phyloP scores from a whole-genome alignment of 2,329 filamentous ascomycete genomes.

The Paracamarosporium sp. region DNA sequence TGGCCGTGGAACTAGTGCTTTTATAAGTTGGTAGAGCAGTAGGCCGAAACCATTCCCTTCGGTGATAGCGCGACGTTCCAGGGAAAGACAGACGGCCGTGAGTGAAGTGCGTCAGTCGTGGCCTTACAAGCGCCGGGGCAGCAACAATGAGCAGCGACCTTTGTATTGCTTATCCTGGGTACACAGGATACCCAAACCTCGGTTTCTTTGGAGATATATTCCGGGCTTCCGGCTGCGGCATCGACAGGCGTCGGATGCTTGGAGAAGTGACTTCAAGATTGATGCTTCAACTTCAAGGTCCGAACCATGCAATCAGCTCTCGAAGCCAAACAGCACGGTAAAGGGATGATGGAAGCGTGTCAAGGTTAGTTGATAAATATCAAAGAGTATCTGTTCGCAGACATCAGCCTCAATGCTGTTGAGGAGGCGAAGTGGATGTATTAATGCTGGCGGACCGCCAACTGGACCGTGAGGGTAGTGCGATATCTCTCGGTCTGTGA shows the following conservation, averaged over 20 bases:
- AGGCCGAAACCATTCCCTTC: slow-evolving; percentile 7
- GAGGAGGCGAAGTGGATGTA: slow-evolving; percentile 27
- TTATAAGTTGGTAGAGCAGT: slow-evolving; percentile 9
- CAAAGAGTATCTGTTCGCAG: slow-evolving; percentile 19
- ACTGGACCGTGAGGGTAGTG: slow-evolving; percentile 32
- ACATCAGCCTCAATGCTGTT: slow-evolving; percentile 27
- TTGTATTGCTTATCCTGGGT: slow-evolving; percentile 5
- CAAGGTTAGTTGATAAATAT: slow-evolving; percentile 24
- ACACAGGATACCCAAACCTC: neutral
- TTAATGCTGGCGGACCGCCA: slow-evolving; percentile 31
- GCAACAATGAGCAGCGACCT: slow-evolving; percentile 5
- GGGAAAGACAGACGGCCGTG: slow-evolving; percentile 2
- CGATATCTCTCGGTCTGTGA: slow-evolving; percentile 20
- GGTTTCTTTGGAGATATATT: neutral
- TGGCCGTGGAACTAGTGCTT: slow-evolving; percentile 6
- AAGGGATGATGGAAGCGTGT: slow-evolving; percentile 23
- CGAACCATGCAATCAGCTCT: slow-evolving; percentile 23
- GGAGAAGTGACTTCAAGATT: slow-evolving; percentile 4
- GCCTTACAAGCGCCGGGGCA: slow-evolving; percentile 13
- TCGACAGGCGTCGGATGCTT: neutral
- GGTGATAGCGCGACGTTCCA: slow-evolving; percentile 10
- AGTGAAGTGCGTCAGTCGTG: slow-evolving; percentile 2
- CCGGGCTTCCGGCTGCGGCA: neutral
- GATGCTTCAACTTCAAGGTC: slow-evolving; percentile 18
- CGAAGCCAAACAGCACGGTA: slow-evolving; percentile 16